Base-by-base conservation (phyloP, 768 basidiomycete species). In the Mycena latifolia region DNA sequence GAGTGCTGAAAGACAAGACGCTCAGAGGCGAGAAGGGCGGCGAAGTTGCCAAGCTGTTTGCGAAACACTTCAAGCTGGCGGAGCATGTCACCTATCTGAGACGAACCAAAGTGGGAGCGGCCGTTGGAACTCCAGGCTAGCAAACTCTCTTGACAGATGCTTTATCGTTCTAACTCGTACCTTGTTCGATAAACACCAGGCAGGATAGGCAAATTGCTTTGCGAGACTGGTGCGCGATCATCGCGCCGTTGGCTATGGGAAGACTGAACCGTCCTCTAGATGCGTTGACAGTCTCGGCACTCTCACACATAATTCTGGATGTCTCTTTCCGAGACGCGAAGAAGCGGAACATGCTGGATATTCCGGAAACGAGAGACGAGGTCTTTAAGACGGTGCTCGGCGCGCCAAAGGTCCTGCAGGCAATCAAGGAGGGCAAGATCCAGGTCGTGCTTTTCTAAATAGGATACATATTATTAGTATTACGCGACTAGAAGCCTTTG, bases 11-110 rank as follows among this genome's bases (percentile, higher is more conserved):
- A 76, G 85, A 89, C 77, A 88, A 86, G 77, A 86, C 79, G 67
- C 82, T 94, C 55, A 82, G 88, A 60, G 91, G 92, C 37, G 90
- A 93, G 25, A 96, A 94, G 74, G 90, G 93, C 60, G 95, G 93
- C 14, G 94, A 97, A 69, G 91, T 98, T 33, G 96, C 93, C 24
- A 98, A 98, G 77, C 86, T 99, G 28, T 99, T 99, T 72, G 95
- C 96, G 31, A 96, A 92, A 77, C 96, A 99, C 75, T 89, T 97
- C 80, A 98, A 96, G 79, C 82, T 96, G 43, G 82, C 90, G 53
- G 93, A 96, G 62, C 96, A 99, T 77, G 88, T 92, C 73, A 82
- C 88, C 18, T 94, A 95, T 80, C 84, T 99, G 72, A 85, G 86
- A 73, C 85, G 88, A 69, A 96, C 95, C n/a, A 93, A 91, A 75